Conservation (phyloP, 1,284 basidiomycete species). For the Testicularia cyperi region DNA sequence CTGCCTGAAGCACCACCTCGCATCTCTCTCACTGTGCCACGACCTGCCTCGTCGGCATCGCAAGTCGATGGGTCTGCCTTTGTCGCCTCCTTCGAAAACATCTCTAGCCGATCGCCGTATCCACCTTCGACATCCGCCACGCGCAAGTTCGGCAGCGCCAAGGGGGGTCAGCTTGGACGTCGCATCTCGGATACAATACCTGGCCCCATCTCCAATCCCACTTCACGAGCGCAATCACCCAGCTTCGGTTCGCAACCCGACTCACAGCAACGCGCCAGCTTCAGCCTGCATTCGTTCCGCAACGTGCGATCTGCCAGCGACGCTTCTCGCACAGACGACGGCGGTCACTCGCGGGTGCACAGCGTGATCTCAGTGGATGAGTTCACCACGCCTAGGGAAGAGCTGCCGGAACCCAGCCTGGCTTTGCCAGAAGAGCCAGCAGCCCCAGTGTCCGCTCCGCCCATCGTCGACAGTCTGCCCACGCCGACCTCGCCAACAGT, state of each 20-base stretch:
- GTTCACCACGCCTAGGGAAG: slow-evolving; percentile 31
- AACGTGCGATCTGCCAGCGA: slow-evolving; percentile 36
- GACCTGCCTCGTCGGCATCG: not conserved
- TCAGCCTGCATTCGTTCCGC: slow-evolving; percentile 38
- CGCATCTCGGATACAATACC: slow-evolving; percentile 11
- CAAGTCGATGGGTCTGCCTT: not conserved
- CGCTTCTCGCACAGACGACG: slow-evolving; percentile 13
- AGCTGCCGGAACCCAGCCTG: slow-evolving; percentile 23
- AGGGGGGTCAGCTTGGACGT: not conserved
- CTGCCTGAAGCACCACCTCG: not conserved
- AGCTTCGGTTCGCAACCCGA: slow-evolving; percentile 7
- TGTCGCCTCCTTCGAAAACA: not conserved
- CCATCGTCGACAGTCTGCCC: no score
- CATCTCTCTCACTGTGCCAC: not conserved
- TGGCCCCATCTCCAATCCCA: slow-evolving; percentile 6
- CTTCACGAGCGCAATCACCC: slow-evolving; percentile 25
- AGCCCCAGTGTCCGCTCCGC: no score
- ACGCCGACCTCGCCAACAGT: no score
- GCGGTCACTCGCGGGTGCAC: slow-evolving; percentile 18
- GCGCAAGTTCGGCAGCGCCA: slow-evolving; percentile 5
- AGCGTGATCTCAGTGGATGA: slow-evolving; percentile 38
- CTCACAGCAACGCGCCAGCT: slow-evolving; percentile 11
- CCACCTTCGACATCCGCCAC: slow-evolving; percentile 8
- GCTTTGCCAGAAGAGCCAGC: no score
- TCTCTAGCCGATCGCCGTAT: not conserved